These are phyloP conservation scores for Fraxinus cuspidata DNA, from an alignment of 257 asterid species.

Conservation along the genomic window DNA sequence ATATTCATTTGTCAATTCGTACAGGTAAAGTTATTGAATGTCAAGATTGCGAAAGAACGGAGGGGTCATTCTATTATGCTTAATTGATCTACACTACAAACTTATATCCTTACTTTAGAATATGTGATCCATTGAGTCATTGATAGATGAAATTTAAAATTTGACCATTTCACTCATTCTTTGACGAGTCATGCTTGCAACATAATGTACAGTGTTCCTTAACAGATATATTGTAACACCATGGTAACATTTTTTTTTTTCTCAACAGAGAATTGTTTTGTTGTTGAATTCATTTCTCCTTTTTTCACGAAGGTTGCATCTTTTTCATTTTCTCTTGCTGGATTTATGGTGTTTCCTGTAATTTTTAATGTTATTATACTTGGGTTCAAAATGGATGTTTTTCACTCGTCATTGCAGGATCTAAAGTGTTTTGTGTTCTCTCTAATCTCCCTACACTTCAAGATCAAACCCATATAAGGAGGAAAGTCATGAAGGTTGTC, in stretches of 20 bases:
- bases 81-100: neutral
- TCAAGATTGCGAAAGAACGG: neutral
- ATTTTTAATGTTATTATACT: too few species aligned
- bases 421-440: conserved; percentile 89
- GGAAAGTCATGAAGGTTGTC: neutral
- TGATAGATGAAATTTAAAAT: neutral
- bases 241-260: neutral
- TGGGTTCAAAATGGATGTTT: neutral
- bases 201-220: neutral
- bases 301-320: neutral
- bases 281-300: neutral
- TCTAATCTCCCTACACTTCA: conserved; percentile 83
- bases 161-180: neutral
- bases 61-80: neutral
- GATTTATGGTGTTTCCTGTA: neutral
- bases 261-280: neutral
- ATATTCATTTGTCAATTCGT: too few species aligned
- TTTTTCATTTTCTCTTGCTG: neutral
- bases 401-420: conserved; percentile 55
- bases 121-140: neutral
- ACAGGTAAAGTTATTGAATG: neutral
- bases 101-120: neutral
- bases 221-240: neutral
- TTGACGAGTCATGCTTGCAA: neutral
- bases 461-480: conserved; percentile 75